Evolutionary conservation across 2,329 filamentous ascomycete species (phyloP), one percentile per base, ranked within the genome.

Genomic region (Epichloe aotearoae): DNA sequence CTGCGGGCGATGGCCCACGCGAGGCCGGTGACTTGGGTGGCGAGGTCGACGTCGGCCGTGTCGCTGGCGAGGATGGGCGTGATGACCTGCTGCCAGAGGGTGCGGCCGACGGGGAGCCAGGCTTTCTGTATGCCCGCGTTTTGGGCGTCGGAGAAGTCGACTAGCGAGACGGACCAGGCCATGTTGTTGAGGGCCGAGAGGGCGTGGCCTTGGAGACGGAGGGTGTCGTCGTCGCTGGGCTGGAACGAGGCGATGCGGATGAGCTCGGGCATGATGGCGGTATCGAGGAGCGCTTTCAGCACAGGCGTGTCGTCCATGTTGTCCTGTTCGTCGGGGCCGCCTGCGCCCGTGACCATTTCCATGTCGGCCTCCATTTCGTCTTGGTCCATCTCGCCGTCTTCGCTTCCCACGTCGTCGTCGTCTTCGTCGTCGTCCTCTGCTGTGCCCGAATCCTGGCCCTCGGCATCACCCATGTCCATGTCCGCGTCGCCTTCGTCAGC

Each of bases 121-220:
- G 71, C 71, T 46, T 64, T 66, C 49, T 71, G 70, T 50, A 84
- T 70, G 51, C 69, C 66, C 4, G 70, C 65, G 60, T 79, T 79
- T 48, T 72, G 69, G n/a, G 67, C 65, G 34, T 76, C 72, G 23
- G 72, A 68, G 58, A 81, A 80, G 63, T 82, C 79, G 56, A 82
- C 68, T 57, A 75, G 75, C 8, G 78, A 80, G 40, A 83, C 69
- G 11, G 80, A 82, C 80, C 82, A 85, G 49, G 81, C 72, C 49
- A 84, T 76, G 64, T 85, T 85, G 69, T 79, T 83, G 52, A 86
- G 70, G 15, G 79, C 74, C 2, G 77, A 75, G 23, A 85, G 65
- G 17, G 81, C 76, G 56, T 75, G 72, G 19, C 64, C 64, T 54
- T 77, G 77, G 40, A 83, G 66, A 6, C 68, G 61, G 12, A 71